Evolutionary conservation across 805 yeast species (phyloP).

Genomic region (Barnettozyma wickerhamii): DNA sequence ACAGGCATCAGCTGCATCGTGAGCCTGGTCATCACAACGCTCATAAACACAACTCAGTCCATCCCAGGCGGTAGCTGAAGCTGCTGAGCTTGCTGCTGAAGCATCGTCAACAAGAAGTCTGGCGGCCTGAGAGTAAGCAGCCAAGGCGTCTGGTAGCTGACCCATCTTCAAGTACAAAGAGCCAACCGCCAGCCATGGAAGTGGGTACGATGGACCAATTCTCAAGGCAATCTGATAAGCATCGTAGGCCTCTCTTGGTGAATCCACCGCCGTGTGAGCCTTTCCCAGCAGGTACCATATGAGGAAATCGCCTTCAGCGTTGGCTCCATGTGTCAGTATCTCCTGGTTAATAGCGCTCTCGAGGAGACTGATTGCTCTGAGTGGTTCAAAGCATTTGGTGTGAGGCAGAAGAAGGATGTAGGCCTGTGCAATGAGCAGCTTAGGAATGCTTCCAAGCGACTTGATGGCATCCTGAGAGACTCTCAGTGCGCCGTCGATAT

Average conservation of each 20-base stretch:
- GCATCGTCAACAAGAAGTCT: constrained; percentile 45
- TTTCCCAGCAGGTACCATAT: constrained; percentile 54
- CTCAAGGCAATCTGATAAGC: constrained; percentile 50
- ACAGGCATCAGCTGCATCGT: constrained; percentile 60
- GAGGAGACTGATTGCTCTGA: constrained; percentile 34
- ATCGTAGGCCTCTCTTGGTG: constrained; percentile 50
- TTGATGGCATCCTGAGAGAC: constrained; percentile 45
- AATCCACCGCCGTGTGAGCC: constrained; percentile 43
- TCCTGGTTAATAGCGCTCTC: constrained; percentile 28
- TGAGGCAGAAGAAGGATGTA: constrained; percentile 40
- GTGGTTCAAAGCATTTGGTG: constrained; percentile 29
- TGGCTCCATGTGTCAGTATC: constrained; percentile 11
- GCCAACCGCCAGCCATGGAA: constrained; percentile 67
- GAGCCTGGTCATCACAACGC: constrained; percentile 54
- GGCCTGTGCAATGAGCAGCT: constrained; percentile 44
- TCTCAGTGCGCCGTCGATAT: constrained; percentile 43
- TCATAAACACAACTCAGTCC: constrained; percentile 60
- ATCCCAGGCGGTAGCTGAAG: constrained; percentile 60
- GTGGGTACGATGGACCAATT: constrained; percentile 48
- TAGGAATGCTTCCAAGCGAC: constrained; percentile 40
- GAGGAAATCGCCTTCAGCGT: constrained; percentile 40
- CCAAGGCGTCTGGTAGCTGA: constrained; percentile 61
- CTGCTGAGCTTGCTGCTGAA: constrained; percentile 31
- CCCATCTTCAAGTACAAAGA: constrained; percentile 52
- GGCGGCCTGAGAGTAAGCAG: constrained; percentile 65